These are phyloP conservation scores for Neocatenulostroma microsporum DNA, from an alignment of 2,329 filamentous ascomycete genomes.

Conservation along the genomic window DNA sequence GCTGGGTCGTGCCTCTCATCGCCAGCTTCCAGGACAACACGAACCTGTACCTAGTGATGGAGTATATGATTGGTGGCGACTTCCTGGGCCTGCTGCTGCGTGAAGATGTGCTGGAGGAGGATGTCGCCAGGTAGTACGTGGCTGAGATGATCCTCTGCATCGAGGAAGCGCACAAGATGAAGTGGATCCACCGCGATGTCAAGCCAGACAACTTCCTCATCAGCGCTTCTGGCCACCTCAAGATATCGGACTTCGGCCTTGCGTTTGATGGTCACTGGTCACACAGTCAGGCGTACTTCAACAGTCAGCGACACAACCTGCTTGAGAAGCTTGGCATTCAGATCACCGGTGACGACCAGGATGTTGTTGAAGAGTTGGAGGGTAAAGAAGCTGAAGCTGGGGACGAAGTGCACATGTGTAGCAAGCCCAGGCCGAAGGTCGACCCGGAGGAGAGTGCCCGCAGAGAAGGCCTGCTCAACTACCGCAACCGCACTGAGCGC, in stretches of 20 bases:
- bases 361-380: conserved; percentile 47
- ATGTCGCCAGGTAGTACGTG: conserved; percentile 74
- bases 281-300: conserved; percentile 81
- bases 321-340: conserved; percentile 67
- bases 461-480: conserved; percentile 32
- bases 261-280: conserved; percentile 95
- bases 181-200: conserved; percentile 90
- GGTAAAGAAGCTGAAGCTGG: conserved; percentile 16
- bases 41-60: conserved; percentile 90
- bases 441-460: conserved; percentile 19
- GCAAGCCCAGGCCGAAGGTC: conserved; percentile 8
- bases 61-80: conserved; percentile 95
- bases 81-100: conserved; percentile 81
- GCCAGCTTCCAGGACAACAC: conserved; percentile 80
- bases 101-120: conserved; percentile 73
- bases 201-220: conserved; percentile 98
- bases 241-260: conserved; percentile 93
- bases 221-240: conserved; percentile 77
- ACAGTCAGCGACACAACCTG: conserved; percentile 70
- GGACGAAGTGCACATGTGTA: conserved; percentile 7
- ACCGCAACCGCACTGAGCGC: conserved; percentile 44
- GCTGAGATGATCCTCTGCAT: conserved; percentile 95
- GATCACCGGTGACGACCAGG: conserved; percentile 65
- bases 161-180: conserved; percentile 79
- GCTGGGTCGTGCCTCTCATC: conserved; percentile 82